phyloP scores from a whole-genome alignment of 1,284 basidiomycete genomes.

The Fomitopsis schrenkii region DNA sequence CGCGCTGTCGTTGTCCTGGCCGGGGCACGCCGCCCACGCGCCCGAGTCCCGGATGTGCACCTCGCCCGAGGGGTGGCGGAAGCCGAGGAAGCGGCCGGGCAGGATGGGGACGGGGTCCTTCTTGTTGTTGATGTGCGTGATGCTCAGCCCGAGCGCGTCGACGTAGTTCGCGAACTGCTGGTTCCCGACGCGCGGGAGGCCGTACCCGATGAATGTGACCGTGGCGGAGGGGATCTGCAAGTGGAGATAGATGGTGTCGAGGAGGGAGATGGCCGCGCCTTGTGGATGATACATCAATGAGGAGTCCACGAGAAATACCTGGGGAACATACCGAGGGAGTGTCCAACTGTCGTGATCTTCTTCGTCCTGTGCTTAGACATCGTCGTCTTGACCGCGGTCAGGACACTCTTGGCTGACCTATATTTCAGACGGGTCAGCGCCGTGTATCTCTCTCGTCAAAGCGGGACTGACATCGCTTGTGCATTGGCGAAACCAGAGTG shows the following conservation, averaged over 20 bases:
- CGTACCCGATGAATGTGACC: slow-evolving; percentile 40
- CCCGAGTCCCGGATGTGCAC: slow-evolving; percentile 48
- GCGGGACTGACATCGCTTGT: slow-evolving; percentile 32
- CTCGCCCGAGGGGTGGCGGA: slow-evolving; percentile 54
- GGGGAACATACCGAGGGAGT: slow-evolving; percentile 33
- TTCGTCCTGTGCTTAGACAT: slow-evolving; percentile 25
- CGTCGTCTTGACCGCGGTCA: slow-evolving; percentile 33
- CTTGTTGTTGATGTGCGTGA: slow-evolving; percentile 29
- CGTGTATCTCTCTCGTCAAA: background rate
- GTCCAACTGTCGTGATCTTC: slow-evolving; percentile 32
- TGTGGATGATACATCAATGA: slow-evolving; percentile 3
- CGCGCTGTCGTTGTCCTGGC: slow-evolving; percentile 50
- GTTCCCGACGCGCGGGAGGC: slow-evolving; percentile 63
- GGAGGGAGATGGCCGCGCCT: slow-evolving; percentile 44
- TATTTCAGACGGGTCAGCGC: background rate
- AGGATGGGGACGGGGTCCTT: slow-evolving; percentile 25
- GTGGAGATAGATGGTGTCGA: slow-evolving; percentile 44
- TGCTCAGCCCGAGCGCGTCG: slow-evolving; percentile 40
- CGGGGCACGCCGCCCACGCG: slow-evolving; percentile 45
- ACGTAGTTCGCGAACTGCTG: slow-evolving; percentile 53
- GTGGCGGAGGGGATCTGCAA: slow-evolving; percentile 36
- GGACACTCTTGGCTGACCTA: slow-evolving; percentile 31
- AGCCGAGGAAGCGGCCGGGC: slow-evolving; percentile 50
- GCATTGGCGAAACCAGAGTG: slow-evolving; percentile 54
- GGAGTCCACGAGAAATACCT: background rate